Conservation (phyloP, 331 rosid species). For the Malus hybrid region DNA sequence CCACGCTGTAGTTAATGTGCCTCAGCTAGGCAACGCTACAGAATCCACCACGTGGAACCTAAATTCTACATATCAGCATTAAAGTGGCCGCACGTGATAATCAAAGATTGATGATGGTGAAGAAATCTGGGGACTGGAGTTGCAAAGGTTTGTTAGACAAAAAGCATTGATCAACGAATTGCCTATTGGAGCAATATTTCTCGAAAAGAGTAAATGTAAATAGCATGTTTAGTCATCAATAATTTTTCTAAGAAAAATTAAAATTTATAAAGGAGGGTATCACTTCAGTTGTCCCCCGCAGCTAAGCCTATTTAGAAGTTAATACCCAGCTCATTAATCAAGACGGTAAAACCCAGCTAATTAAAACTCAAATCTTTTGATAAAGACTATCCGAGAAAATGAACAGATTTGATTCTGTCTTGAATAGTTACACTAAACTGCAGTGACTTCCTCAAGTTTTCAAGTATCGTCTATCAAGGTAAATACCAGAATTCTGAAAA, state of each 20-base stretch:
- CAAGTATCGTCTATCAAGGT: background rate
- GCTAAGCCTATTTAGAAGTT: background rate
- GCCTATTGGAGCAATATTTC: background rate
- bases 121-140: background rate
- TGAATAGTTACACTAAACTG: background rate
- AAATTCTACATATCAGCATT: background rate
- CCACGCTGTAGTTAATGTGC: background rate
- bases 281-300: background rate
- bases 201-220: background rate
- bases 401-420: background rate
- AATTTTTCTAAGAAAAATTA: background rate
- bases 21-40: background rate
- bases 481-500: background rate
- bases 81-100: background rate
- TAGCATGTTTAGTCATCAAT: background rate
- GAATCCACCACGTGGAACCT: background rate
- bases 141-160: background rate
- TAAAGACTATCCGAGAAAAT: background rate
- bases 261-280: background rate
- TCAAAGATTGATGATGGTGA: background rate
- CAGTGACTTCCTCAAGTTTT: constrained; percentile 2
- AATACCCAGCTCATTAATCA: background rate
- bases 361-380: background rate
- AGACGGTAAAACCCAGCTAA: background rate
- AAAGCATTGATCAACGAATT: background rate